Base-by-base conservation (phyloP, 768 basidiomycete species). In the Agaricus blazei region DNA sequence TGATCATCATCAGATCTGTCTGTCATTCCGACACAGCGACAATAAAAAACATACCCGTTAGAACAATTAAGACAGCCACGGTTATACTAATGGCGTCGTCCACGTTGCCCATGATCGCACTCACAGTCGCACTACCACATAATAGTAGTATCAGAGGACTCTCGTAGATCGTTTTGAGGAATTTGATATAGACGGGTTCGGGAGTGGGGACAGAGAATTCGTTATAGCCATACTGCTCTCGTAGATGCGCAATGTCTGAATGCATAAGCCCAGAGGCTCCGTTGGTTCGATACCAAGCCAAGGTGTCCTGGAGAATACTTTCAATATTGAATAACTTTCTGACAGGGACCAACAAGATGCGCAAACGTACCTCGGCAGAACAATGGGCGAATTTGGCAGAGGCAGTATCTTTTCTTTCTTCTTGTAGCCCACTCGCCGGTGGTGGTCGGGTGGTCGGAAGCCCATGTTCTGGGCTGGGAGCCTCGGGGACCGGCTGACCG, bases 61-160 rank as follows among this genome's bases (percentile, higher is more conserved):
- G 72, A 24, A 98, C 95, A 54, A 98, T 98, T 28, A 91, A 71
- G 15, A 98, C 89, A 27, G 95, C 95, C 9, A 96, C 78, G 1
- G 88, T 87, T 58, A 98, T 98, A 65, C 93, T 95, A 60, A 94
- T 72, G 4, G 96, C 95, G 64, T 98, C 95, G 66, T 98, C 93
- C 36, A 90, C 72, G 63, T 97, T 96, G n/a, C 96, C 96, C 85
- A 98, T 91, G 47, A 93, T 65, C 2, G 88, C 90, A 65, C 93
- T 95, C 40, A 98, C 84, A 15, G 81, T 75, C 0, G 95, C 94
- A 66, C 94, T 97, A 27, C 84, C 96, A 57, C 96, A 88, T 36
- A 98, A 75, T 2, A 98, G 76, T 24, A 98, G 73, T 64, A 96
- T 97, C 3, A 98, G 73, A 1, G 96, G 95, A 64, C 85, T 92